These are phyloP conservation scores for Lasiosphaeriaceae sp. DNA, from an alignment of 495 filamentous ascomycete genomes.

Conservation along the genomic window DNA sequence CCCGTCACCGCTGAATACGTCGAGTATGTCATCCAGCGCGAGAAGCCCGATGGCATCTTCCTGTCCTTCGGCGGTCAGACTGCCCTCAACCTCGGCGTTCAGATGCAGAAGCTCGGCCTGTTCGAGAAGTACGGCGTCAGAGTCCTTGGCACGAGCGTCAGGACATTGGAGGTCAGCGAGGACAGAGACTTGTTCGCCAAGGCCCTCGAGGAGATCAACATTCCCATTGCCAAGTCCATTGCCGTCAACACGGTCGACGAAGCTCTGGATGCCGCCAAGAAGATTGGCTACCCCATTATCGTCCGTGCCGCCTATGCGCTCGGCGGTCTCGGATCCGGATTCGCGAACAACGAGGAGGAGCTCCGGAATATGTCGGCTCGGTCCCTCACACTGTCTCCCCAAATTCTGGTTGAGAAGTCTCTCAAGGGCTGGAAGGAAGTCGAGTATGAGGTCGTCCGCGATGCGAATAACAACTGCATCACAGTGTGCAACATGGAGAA, in stretches of 20 bases:
- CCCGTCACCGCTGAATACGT: constrained; percentile 96
- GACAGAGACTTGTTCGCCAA: constrained; percentile 94
- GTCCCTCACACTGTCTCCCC: constrained; percentile 90
- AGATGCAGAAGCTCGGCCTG: constrained; percentile 94
- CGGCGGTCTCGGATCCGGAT: constrained; percentile 94
- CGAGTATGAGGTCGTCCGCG: constrained; percentile 95
- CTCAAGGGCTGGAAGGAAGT: constrained; percentile 99
- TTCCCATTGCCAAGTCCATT: constrained; percentile 93
- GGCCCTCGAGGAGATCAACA: constrained; percentile 84
- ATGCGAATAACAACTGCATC: constrained; percentile 94
- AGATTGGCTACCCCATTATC: constrained; percentile 94
- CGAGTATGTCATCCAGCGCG: constrained; percentile 91
- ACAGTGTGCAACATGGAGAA: constrained; percentile 99
- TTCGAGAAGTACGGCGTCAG: constrained; percentile 93
- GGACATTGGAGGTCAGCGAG: constrained; percentile 91
- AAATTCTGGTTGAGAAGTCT: constrained; percentile 98
- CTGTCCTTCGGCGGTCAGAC: constrained; percentile 97
- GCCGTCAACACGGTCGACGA: constrained; percentile 88
- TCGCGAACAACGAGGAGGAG: constrained; percentile 90
- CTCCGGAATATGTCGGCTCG: constrained; percentile 87
- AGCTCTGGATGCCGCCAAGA: constrained; percentile 77
- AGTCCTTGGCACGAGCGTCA: constrained; percentile 90
- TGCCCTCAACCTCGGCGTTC: constrained; percentile 89
- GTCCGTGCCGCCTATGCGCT: constrained; percentile 94
- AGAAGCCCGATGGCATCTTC: constrained; percentile 95